A percentile compares a stretch with the other conserved stretches of the same genome.
phyloP scores from a whole-genome alignment of 371 early-diverging fungal genomes.

The Saksenaea vasiformis region DNA sequence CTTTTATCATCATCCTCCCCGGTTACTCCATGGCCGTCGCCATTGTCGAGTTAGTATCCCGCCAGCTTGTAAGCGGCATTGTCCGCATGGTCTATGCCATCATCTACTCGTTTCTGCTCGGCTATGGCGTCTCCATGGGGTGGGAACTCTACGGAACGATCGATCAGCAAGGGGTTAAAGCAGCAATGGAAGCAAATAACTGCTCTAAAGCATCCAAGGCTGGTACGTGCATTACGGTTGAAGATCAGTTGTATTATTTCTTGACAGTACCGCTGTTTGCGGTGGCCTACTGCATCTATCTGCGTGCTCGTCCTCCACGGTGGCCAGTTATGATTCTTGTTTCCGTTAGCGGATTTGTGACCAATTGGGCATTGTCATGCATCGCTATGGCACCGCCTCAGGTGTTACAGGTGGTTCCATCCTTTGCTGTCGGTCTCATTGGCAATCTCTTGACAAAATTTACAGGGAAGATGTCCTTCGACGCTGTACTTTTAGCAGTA shows the following conservation, averaged over 20 bases:
- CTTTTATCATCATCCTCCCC: conserved; percentile 67
- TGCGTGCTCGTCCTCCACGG: conserved; percentile 36
- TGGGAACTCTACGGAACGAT: conserved; percentile 47
- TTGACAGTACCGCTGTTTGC: conserved; percentile 48
- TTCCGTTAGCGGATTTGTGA: conserved; percentile 34
- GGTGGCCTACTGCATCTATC: conserved; percentile 40
- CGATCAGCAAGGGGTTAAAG: conserved; percentile 16
- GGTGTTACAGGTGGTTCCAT: conserved; percentile 48
- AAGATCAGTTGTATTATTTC: conserved; percentile 38
- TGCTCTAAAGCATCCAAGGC: conserved; percentile 27
- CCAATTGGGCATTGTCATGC: conserved; percentile 37
- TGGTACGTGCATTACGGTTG: conserved; percentile 24
- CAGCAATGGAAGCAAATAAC: conserved; percentile 13
- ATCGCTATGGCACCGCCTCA: conserved; percentile 50
- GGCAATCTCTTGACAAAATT: conserved; percentile 53
- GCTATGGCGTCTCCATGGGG: conserved; percentile 82
- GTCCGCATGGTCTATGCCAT: conserved; percentile 83
- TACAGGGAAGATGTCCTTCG: conserved; percentile 57
- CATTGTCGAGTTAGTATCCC: conserved; percentile 81
- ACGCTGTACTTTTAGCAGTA: conserved; percentile 56
- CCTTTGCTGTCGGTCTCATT: conserved; percentile 50
- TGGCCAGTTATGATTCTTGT: conserved; percentile 43
- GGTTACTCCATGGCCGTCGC: conserved; percentile 75
- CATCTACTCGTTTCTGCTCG: conserved; percentile 74
- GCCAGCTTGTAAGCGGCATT: conserved; percentile 84